Percentiles rank a stretch among this genome's conserved stretches.
phyloP scores from a whole-genome alignment of 2,329 filamentous ascomycete genomes.

The Penicillium palitans region DNA sequence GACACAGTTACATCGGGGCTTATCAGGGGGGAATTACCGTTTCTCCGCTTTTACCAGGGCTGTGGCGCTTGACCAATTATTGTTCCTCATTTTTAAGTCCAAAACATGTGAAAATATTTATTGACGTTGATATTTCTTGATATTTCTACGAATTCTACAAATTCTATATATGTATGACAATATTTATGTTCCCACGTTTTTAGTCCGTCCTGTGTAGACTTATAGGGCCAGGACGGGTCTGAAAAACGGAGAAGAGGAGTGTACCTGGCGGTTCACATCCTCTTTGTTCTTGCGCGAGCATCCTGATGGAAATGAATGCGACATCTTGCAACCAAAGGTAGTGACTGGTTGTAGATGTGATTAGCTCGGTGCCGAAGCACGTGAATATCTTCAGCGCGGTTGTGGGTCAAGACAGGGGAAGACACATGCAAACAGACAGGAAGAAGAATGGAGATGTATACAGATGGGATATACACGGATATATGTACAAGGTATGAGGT shows the following conservation, averaged over 20 bases:
- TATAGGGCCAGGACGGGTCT: constrained; percentile 51
- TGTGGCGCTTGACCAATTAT: not conserved
- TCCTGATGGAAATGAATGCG: constrained; percentile 34
- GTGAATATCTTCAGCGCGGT: constrained; percentile 31
- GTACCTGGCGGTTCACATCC: constrained; percentile 36
- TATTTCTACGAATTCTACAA: constrained; percentile 1
- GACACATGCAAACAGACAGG: not conserved
- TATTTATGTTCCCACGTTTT: constrained; percentile 54
- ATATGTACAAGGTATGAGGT: constrained; percentile 27
- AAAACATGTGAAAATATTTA: not conserved
- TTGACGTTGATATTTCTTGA: not conserved
- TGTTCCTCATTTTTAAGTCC: not conserved
- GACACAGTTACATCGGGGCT: not conserved
- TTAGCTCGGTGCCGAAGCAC: constrained; percentile 54
- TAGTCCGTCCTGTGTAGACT: constrained; percentile 58
- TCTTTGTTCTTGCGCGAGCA: constrained; percentile 52
- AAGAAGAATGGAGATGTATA: constrained; percentile 22
- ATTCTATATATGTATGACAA: not conserved
- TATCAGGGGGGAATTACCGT: constrained; percentile 1
- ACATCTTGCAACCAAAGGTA: constrained; percentile 53
- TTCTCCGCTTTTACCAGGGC: constrained; percentile 7
- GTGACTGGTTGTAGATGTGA: constrained; percentile 49
- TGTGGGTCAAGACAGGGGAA: not conserved
- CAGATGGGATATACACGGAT: constrained; percentile 22
- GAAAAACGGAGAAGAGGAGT: constrained; percentile 51